Percentiles rank a stretch among this genome's conserved stretches.
Conservation (phyloP, 768 basidiomycete species). For the Coprinellus aureogranulatus region DNA sequence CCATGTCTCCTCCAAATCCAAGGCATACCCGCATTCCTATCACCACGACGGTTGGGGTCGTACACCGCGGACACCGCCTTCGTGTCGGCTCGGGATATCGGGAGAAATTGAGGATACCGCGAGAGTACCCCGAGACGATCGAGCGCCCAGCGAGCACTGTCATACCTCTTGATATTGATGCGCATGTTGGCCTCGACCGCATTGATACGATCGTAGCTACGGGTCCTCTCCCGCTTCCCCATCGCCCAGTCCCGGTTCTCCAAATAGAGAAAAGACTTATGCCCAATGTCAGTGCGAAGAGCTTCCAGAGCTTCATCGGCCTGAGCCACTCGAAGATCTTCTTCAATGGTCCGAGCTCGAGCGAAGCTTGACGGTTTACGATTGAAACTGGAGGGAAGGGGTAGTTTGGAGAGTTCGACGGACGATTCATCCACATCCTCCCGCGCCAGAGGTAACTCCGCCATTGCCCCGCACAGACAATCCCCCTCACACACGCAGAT, state of each 20-base stretch:
- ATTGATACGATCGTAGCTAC: neutral
- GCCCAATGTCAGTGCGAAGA: neutral
- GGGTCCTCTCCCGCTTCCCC: neutral
- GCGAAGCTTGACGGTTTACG: neutral
- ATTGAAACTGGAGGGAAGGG: neutral
- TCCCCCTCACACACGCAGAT: neutral
- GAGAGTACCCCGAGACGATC: neutral
- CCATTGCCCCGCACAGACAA: neutral
- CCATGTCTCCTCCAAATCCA: conserved; percentile 1
- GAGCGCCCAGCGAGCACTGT: neutral
- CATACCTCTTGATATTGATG: neutral
- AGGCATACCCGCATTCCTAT: neutral
- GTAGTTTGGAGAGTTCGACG: neutral
- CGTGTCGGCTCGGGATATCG: neutral
- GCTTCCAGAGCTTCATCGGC: neutral
- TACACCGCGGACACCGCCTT: neutral
- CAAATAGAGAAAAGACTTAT: neutral
- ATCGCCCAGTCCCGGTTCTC: neutral
- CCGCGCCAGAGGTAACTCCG: no score
- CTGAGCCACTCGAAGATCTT: neutral
- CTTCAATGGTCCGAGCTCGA: neutral
- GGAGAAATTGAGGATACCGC: neutral
- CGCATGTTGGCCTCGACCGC: neutral
- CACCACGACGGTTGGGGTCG: neutral
- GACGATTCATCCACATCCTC: neutral